Evolutionary conservation across 345 rosid genomes (phyloP), one percentile per base, ranked within the genome.

Genomic region (Citrus trifoliata): DNA sequence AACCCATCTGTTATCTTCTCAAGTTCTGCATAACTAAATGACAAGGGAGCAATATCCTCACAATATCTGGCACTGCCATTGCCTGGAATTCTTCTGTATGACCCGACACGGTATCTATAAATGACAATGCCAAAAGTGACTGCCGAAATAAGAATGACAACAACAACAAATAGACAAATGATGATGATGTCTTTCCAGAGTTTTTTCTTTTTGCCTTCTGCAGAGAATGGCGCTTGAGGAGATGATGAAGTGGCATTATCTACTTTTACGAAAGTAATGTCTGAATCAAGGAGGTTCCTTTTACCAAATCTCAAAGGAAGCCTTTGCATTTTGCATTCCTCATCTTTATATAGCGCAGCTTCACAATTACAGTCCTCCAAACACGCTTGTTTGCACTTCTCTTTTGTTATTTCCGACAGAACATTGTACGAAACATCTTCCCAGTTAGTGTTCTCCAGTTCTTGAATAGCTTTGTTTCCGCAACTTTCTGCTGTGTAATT

Each of bases 231-330:
- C 0, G 51, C 51, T 46, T 46, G 51, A 46, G 51, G 16, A 46
- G 51, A 46, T 12, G 51, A 46, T 46, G 51, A 46, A 13, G 51
- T 46, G 0, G 16, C 16, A 12, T 46, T 5, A 46, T 83, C 72
- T 4, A 78, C 84, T 76, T 82, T 82, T 74, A 81, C 37, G 55
- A 86, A 65, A 25, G 70, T 73, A 5, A 48, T 22, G 69, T 46
- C 67, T 30, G 70, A 35, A 22, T 63, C 30, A 10, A 13, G 8
- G 0, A 8, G 0, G 7, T 5, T 6, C 71, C 63, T 58, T 65
- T 73, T 82, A 27, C 84, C 84, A 8, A 60, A 83, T 66, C 75
- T 83, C 69, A 79, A 46, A 22, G 86, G 89, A 42, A 82, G 81
- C 74, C 74, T 70, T 60, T 78, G 86, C 75, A 72, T 78, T 2